Evolutionary conservation across 306 rosid genomes (phyloP).

Genomic region (Inga laurina): DNA sequence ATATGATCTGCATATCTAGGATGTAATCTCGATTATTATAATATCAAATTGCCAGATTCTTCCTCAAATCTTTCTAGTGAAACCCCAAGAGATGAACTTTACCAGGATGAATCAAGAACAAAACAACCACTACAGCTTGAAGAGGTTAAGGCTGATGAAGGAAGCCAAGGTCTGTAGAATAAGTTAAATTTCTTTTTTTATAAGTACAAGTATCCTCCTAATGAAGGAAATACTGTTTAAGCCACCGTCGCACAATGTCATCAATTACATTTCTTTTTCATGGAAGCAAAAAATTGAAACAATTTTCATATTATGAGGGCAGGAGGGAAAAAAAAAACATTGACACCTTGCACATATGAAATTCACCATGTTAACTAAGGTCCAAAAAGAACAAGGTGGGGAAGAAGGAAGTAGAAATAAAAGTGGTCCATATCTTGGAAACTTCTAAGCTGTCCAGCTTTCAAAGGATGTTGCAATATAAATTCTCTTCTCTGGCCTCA

Average conservation of each 20-base stretch:
- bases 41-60: slow-evolving; percentile 7
- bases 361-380: not conserved
- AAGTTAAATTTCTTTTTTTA: not conserved
- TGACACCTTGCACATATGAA: not conserved
- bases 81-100: not conserved
- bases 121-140: not conserved
- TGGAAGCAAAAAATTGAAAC: too few species aligned
- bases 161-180: slow-evolving; percentile 12
- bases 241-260: too few species aligned
- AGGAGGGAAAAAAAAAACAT: not conserved
- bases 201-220: not conserved
- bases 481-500: not conserved
- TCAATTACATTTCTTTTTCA: too few species aligned
- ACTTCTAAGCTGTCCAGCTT: not conserved
- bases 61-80: not conserved
- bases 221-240: too few species aligned
- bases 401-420: not conserved
- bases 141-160: slow-evolving; percentile 14
- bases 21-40: not conserved
- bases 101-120: slow-evolving; percentile 13
- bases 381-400: not conserved
- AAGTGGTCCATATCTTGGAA: not conserved
- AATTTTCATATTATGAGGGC: not conserved
- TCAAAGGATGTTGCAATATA: not conserved
- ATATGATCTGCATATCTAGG: slow-evolving; percentile 19